A percentile compares a stretch with the other conserved stretches of the same genome.
phyloP scores from a whole-genome alignment of 345 rosid species.

The Syzygium aromaticum region DNA sequence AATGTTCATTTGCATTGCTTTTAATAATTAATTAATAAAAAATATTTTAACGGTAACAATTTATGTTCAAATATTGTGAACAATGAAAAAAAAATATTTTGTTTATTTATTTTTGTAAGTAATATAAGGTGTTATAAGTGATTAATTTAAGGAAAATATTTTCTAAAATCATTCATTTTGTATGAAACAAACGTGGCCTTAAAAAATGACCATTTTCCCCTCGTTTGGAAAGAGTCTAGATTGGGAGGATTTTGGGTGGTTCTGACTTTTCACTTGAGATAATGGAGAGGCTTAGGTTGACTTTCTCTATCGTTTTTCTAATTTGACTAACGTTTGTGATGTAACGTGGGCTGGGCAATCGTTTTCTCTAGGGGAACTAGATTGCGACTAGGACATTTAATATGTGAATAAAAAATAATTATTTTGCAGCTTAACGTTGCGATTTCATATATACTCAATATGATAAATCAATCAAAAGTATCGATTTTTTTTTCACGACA shows the following conservation, averaged over 20 bases:
- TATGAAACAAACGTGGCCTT: too few species aligned
- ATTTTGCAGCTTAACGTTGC: background rate
- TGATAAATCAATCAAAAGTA: background rate
- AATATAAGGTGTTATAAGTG: too few species aligned
- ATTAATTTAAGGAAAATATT: too few species aligned
- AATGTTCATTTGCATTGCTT: too few species aligned
- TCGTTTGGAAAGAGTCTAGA: background rate
- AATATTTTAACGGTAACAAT: too few species aligned
- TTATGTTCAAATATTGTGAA: too few species aligned
- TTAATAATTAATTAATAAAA: too few species aligned
- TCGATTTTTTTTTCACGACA: background rate
- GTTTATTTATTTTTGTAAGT: too few species aligned
- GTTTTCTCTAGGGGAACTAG: background rate
- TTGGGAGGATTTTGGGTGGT: background rate
- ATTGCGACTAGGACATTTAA: background rate
- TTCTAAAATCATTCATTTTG: too few species aligned
- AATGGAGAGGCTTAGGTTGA: too few species aligned
- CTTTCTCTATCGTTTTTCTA: background rate
- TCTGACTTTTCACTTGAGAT: background rate
- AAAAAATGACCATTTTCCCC: background rate
- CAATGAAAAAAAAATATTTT: too few species aligned
- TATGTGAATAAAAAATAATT: background rate
- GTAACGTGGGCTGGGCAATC: background rate
- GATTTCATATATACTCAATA: background rate
- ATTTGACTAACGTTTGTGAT: background rate